Evolutionary conservation across 352 stramenopile species (phyloP), one percentile per base, ranked within the genome.

Genomic region (Vaucheria bursata): DNA sequence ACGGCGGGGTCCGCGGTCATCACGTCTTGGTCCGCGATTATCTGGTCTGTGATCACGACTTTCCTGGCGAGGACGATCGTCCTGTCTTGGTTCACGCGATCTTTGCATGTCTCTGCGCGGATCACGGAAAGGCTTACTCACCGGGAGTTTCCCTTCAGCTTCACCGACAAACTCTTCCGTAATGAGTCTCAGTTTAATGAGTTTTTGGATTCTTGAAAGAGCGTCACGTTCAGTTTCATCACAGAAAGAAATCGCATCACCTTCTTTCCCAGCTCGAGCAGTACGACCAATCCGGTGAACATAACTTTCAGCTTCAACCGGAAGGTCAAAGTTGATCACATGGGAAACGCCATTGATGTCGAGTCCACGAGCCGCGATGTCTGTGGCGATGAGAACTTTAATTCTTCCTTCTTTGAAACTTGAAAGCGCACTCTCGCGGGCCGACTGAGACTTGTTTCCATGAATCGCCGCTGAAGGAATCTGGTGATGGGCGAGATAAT

Each of bases 251-350:
- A n/a, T n/a, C 4, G 96, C 95, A 7, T 97, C 93, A 64, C 95
- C 95, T 80, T 88, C 97, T 82, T 95, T 96, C 71, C 95, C 94
- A 25, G 94, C 95, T 39, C 95, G 90, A 37, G 93, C 94, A 0
- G 93, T 97, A 65, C 94, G 89, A 12, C 94, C 94, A 76, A 97
- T 94, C 64, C 93, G 89, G 84, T 98, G 93, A 29, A 98, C 92
- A 84, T 98, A 97, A 36, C 33, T 31, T 12, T n/a, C 33, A n/a
- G 65, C 40, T 35, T 72, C 65, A 25, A 97, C 79, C 38, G 94
- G 94, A 85, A 98, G 97, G 53, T 91, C 97, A 86, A 95, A 98
- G 86, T 98, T 98, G 49, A 99, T 85, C 29, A 98, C 95, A 66
- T 95, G 91, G 85, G 97, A 93, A 29, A 98, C 93, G 85, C 93